These are phyloP conservation scores for Oxytropis ochrocephala DNA, from an alignment of 306 rosid genomes.

Conservation along the genomic window DNA sequence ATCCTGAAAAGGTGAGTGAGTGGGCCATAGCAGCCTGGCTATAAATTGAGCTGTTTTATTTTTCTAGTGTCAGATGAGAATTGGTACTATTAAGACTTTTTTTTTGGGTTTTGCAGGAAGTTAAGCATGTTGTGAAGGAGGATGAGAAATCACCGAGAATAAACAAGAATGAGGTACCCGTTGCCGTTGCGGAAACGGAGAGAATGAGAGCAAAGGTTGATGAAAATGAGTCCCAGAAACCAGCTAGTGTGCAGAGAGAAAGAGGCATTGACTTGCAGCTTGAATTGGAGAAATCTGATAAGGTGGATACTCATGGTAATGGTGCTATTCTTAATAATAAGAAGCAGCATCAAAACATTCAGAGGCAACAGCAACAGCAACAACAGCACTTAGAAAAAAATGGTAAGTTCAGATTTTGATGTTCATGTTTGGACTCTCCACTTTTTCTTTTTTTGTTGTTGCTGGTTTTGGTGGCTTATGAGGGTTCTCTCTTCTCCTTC, in stretches of 20 bases:
- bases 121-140: conserved; percentile 48
- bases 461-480: conserved; percentile 12
- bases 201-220: conserved; percentile 32
- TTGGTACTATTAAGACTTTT: not conserved
- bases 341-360: conserved; percentile 44
- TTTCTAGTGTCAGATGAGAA: too few relatives aligned
- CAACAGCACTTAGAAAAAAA: conserved; percentile 40
- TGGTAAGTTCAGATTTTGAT: conserved; percentile 33
- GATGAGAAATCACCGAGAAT: conserved; percentile 46
- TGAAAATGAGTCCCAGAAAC: conserved; percentile 49
- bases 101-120: conserved; percentile 43
- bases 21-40: conserved; percentile 28
- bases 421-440: not conserved
- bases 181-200: conserved; percentile 40
- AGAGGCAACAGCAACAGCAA: conserved; percentile 39
- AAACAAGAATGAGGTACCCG: conserved; percentile 46
- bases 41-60: not conserved
- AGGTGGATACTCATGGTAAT: conserved; percentile 39
- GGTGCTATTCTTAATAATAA: conserved; percentile 27
- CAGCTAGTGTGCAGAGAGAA: conserved; percentile 32
- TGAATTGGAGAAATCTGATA: conserved; percentile 71
- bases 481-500: not conserved
- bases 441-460: not conserved
- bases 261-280: conserved; percentile 55
- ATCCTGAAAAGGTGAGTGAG: conserved; percentile 69